These are phyloP conservation scores for Hericium coralloides DNA, from an alignment of 768 basidiomycete genomes.

Conservation along the genomic window DNA sequence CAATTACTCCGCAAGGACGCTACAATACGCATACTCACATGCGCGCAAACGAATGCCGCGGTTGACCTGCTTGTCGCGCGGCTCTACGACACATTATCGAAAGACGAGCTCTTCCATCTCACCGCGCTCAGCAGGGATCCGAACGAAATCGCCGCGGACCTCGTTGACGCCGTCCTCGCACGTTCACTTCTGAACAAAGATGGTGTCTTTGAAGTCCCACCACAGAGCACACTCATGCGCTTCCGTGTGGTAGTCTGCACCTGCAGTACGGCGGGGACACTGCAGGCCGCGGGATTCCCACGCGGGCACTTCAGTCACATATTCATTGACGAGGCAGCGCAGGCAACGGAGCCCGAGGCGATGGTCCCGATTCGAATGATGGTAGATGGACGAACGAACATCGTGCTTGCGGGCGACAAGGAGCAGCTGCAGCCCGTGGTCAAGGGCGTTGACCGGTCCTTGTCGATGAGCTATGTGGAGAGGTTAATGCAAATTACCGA, in stretches of 20 bases:
- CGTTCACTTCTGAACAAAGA: slow-evolving; percentile 30
- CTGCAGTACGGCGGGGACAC: slow-evolving; percentile 43
- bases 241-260: slow-evolving; percentile 51
- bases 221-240: slow-evolving; percentile 25
- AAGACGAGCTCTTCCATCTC: not conserved
- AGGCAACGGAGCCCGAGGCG: slow-evolving; percentile 50
- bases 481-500: slow-evolving; percentile 23
- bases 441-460: slow-evolving; percentile 18
- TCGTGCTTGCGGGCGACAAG: slow-evolving; percentile 29
- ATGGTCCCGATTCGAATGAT: slow-evolving; percentile 34
- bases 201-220: slow-evolving; percentile 35
- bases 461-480: slow-evolving; percentile 26
- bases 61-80: not conserved
- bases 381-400: slow-evolving; percentile 24
- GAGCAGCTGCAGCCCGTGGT: slow-evolving; percentile 31
- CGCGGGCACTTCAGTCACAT: slow-evolving; percentile 53
- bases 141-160: not conserved
- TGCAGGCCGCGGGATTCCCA: slow-evolving; percentile 36
- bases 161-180: slow-evolving; percentile 17
- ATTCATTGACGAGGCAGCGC: slow-evolving; percentile 58
- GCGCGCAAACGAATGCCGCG: slow-evolving; percentile 59
- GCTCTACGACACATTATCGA: not conserved
- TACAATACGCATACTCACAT: slow-evolving; percentile 42
- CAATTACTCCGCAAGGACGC: slow-evolving; percentile 39
- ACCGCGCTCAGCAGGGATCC: not conserved